These are phyloP conservation scores for Wallacemonas rigidus DNA, from an alignment of 208 protist genomes.

Conservation along the genomic window DNA sequence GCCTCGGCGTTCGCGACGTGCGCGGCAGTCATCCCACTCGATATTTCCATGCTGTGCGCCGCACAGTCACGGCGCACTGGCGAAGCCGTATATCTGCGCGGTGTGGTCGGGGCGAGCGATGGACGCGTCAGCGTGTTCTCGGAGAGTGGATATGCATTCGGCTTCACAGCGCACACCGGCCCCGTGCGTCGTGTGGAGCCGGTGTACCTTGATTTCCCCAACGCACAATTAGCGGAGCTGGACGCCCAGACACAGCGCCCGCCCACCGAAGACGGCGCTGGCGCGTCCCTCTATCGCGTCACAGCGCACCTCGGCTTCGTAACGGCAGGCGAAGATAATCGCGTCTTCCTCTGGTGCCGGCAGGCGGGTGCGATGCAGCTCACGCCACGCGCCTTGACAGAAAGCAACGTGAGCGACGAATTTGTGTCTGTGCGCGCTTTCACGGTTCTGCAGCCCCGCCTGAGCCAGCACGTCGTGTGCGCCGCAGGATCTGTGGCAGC, in stretches of 20 bases:
- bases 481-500: background rate
- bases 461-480: slow-evolving; percentile 2
- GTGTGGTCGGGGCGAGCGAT: slow-evolving; percentile 69
- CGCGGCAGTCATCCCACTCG: slow-evolving; percentile 55
- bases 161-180: slow-evolving; percentile 71
- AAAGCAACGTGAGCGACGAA: background rate
- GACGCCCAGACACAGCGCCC: background rate
- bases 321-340: slow-evolving; percentile 49
- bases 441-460: slow-evolving; percentile 21
- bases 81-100: slow-evolving; percentile 48
- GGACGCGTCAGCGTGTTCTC: slow-evolving; percentile 82
- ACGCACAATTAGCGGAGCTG: background rate
- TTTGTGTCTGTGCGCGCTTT: slow-evolving; percentile 24
- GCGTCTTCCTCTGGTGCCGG: slow-evolving; percentile 63
- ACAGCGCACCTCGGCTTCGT: slow-evolving; percentile 67
- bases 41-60: slow-evolving; percentile 59
- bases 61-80: background rate
- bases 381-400: slow-evolving; percentile 16
- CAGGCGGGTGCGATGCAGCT: slow-evolving; percentile 31
- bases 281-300: slow-evolving; percentile 22
- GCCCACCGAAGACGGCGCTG: background rate
- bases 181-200: slow-evolving; percentile 54
- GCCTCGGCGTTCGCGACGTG: slow-evolving; percentile 36
- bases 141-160: slow-evolving; percentile 63
- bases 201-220: slow-evolving; percentile 26